Evolutionary conservation across 305 asterid genomes (phyloP), one percentile per base, ranked within the genome.

Genomic region (Fraxinus angustifolia): DNA sequence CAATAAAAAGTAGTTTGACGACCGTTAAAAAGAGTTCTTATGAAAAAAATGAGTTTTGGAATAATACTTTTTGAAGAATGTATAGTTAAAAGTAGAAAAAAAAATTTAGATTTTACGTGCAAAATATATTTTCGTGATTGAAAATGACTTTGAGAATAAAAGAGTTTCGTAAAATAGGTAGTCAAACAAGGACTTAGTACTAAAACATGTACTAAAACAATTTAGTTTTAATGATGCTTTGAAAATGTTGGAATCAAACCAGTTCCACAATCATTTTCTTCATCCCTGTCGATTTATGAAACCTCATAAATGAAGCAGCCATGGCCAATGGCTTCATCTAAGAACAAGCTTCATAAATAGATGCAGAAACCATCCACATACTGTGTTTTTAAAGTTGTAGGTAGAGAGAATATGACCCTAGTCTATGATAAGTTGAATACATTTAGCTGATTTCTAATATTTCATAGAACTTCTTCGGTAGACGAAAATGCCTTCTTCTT

Each of bases 381-480:
- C 38, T 70, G 1, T 12, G 60, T 50, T 50, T 50, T 16, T 12
- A 1, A 30, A 70, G 2, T 17, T 31, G 26, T 0, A 14, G 40
- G 42, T 33, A 31, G 21, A 70, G 45, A 38, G 11, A 14, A 12
- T 3, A 70, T 1, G 23, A 70, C 26, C 4, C 75, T 30, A 68
- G 26, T 30, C 75, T 33, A 70, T 3, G 75, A 16, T 31, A 70
- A 30, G n/a, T 12, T 67, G 35, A 67, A 31, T 70, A 31, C 75
- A 33, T 31, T 4, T 1, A 12, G 8, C 12, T 31, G 75, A 70
- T 31, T 70, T 70, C 42, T 79, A 85, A 1, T 70, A 79, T 68
- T 58, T 76, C 83, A 80, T 77, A 21, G 80, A 78, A 80, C 79
- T 81, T 78, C 26, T 76, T 48, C 58, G 26, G 8, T 16, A 26